Conservation (phyloP, 2,329 filamentous ascomycete genomes). For the Colletotrichum sojae region DNA sequence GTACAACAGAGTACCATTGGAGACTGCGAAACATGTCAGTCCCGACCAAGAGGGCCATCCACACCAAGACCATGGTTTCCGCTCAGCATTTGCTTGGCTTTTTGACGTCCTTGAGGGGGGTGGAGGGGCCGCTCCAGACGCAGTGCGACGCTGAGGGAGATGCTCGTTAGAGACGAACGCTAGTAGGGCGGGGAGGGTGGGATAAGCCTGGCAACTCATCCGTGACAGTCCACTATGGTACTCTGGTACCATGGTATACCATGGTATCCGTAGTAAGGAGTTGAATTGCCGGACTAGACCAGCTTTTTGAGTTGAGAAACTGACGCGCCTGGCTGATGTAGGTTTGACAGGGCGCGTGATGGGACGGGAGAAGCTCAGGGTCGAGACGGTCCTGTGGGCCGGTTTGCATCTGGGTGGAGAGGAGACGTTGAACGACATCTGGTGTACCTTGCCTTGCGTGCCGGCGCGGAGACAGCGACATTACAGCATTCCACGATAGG, state of each 20-base stretch:
- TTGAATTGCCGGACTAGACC: not conserved
- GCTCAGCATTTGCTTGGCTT: slow-evolving; percentile 18
- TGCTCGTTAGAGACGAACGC: slow-evolving; percentile 25
- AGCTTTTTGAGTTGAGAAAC: slow-evolving; percentile 1
- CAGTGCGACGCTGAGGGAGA: slow-evolving; percentile 31
- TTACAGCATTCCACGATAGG: slow-evolving; percentile 32
- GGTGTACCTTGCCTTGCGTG: slow-evolving; percentile 2
- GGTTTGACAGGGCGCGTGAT: slow-evolving; percentile 36
- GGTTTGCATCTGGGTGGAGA: slow-evolving; percentile 9
- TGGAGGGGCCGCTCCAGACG: slow-evolving; percentile 20
- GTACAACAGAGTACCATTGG: too few relatives aligned
- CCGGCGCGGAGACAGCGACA: slow-evolving; percentile 28
- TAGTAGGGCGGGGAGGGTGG: slow-evolving; percentile 13
- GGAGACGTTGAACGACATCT: slow-evolving; percentile 15
- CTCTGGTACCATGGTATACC: too few relatives aligned
- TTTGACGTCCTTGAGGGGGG: slow-evolving; percentile 33
- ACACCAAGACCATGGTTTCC: slow-evolving; percentile 13
- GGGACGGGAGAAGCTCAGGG: slow-evolving; percentile 31
- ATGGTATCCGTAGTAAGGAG: too few relatives aligned
- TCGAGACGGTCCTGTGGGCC: slow-evolving; percentile 13
- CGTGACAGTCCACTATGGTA: not conserved
- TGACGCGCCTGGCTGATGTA: slow-evolving; percentile 22
- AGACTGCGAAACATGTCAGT: slow-evolving; percentile 22
- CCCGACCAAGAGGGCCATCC: slow-evolving; percentile 7
- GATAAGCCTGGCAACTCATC: slow-evolving; percentile 29